Conservation (phyloP, 345 rosid species). For the Syzygium oleosum region DNA sequence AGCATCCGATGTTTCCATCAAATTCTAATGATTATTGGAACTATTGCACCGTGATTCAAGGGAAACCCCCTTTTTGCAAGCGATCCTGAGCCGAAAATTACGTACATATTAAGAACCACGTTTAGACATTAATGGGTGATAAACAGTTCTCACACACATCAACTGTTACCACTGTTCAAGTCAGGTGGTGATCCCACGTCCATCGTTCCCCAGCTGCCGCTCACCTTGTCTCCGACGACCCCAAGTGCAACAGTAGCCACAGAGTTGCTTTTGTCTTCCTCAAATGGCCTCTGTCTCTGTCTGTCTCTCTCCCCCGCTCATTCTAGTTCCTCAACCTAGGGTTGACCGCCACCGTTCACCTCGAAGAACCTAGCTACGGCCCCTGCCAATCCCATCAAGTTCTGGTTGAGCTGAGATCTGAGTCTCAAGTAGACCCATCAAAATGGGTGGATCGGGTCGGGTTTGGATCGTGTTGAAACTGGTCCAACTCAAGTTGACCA, state of each 20-base stretch:
- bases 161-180: background rate
- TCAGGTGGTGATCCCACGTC: background rate
- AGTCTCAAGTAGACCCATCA: background rate
- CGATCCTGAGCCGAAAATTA: background rate
- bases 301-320: background rate
- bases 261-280: background rate
- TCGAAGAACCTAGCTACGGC: background rate
- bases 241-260: background rate
- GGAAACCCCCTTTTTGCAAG: background rate
- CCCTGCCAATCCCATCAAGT: background rate
- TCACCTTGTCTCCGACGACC: background rate
- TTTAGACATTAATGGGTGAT: background rate
- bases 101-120: background rate
- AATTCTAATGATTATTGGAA: background rate
- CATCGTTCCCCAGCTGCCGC: background rate
- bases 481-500: accelerated
- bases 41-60: background rate
- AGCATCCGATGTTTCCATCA: background rate
- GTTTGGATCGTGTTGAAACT: no score
- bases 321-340: background rate
- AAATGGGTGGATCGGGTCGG: background rate
- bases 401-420: background rate
- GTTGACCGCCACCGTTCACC: background rate
- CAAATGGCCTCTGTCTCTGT: background rate
- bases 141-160: background rate